Percentiles rank a stretch among this genome's conserved stretches.
Conservation (phyloP, 768 basidiomycete species). For the Rhizopogon vulgaris region DNA sequence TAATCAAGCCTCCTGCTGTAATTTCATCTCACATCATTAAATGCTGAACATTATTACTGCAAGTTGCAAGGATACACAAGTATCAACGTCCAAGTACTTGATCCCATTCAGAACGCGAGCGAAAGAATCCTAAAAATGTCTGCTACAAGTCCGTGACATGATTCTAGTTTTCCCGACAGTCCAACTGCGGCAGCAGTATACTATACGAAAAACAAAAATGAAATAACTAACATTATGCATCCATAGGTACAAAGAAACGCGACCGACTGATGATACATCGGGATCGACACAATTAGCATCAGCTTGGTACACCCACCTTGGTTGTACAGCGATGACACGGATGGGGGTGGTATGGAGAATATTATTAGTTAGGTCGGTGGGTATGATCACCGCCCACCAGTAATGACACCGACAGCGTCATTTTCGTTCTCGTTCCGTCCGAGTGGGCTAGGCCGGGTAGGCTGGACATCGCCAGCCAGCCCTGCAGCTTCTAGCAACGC, state of each 20-base stretch:
- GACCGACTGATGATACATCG: neutral
- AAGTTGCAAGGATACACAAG: too few relatives aligned
- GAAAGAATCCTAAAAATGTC: neutral
- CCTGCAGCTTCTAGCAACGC: slow-evolving; percentile 20
- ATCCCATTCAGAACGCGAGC: too few relatives aligned
- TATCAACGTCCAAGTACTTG: too few relatives aligned
- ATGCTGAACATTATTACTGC: too few relatives aligned
- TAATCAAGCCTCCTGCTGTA: too few relatives aligned
- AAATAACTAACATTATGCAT: neutral
- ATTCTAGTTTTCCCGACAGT: neutral
- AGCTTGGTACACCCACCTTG: neutral
- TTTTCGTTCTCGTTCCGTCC: neutral
- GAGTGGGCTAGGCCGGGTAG: slow-evolving; percentile 17
- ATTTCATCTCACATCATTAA: too few relatives aligned
- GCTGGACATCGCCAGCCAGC: slow-evolving; percentile 1
- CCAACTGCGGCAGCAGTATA: neutral
- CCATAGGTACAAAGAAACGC: neutral
- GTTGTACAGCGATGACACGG: too few relatives aligned
- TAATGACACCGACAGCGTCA: too few relatives aligned
- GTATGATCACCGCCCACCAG: too few relatives aligned
- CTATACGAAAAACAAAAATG: neutral
- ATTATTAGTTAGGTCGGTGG: too few relatives aligned
- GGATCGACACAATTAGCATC: neutral
- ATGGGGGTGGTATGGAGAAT: too few relatives aligned
- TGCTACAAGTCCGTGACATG: neutral